Evolutionary conservation across 23 red algal species (phyloP).

Genomic region (Cyanidiococcus yangmingshanensis): DNA sequence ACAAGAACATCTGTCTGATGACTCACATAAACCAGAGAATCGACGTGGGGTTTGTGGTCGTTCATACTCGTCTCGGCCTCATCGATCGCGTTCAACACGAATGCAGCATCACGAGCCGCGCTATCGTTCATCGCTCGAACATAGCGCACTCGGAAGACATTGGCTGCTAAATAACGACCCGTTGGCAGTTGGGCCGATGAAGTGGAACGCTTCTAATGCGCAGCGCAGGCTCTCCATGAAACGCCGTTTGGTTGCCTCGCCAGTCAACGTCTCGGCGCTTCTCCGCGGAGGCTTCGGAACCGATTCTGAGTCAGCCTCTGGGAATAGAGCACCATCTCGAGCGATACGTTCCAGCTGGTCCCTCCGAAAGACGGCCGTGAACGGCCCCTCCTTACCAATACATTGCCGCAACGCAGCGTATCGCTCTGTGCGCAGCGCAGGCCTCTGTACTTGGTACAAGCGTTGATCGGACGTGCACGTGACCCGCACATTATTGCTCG

Average conservation of each 20-base stretch:
- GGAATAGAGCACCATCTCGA: not conserved
- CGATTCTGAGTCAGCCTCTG: not conserved
- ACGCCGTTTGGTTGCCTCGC: not conserved
- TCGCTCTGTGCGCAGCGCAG: not conserved
- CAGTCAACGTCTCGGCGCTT: not conserved
- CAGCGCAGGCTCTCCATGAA: not conserved
- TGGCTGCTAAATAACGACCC: not conserved
- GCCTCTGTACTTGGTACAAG: not conserved
- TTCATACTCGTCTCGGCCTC: not conserved
- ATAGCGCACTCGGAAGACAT: not conserved
- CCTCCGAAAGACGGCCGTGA: not conserved
- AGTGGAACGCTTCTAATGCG: not conserved
- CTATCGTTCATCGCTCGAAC: not conserved
- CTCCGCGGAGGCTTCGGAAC: not conserved
- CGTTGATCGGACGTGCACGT: not conserved
- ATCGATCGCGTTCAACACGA: not conserved
- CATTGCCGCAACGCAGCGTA: not conserved
- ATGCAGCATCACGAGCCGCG: not conserved
- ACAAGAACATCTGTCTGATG: not conserved
- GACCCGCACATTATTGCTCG: conserved; percentile 1
- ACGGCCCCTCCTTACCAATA: not conserved
- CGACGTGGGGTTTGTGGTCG: not conserved
- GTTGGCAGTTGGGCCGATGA: not conserved
- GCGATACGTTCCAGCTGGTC: not conserved
- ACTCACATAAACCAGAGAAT: not conserved